phyloP scores from a whole-genome alignment of 2,329 filamentous ascomycete genomes.

The Teratosphaeria destructans region DNA sequence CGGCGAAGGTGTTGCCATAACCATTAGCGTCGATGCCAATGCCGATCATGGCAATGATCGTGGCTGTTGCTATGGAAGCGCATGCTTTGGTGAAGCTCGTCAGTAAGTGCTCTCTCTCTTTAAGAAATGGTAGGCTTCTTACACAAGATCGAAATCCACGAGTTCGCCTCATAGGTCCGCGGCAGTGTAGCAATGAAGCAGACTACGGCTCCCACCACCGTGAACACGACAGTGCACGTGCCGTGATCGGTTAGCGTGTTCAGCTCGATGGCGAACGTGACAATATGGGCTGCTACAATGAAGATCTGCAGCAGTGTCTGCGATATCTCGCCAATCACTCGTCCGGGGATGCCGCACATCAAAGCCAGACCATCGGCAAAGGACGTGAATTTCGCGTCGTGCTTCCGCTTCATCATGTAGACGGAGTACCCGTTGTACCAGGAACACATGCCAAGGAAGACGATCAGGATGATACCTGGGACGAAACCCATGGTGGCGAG shows the following conservation, averaged over 20 bases:
- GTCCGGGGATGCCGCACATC: conserved; percentile 47
- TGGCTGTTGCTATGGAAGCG: conserved; percentile 51
- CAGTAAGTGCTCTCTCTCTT: not conserved
- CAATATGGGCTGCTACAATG: conserved; percentile 59
- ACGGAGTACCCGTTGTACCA: conserved; percentile 53
- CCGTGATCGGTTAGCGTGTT: conserved; percentile 53
- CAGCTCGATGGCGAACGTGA: conserved; percentile 61
- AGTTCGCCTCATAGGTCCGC: conserved; percentile 52
- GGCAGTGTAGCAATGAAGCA: conserved; percentile 51
- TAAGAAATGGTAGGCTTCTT: conserved; percentile 12
- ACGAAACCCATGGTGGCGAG: conserved; percentile 40
- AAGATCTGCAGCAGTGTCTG: conserved; percentile 55
- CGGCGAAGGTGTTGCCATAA: conserved; percentile 25
- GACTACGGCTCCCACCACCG: conserved; percentile 47
- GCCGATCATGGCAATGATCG: conserved; percentile 55
- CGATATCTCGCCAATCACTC: conserved; percentile 51
- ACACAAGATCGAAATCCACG: conserved; percentile 52
- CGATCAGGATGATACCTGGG: conserved; percentile 41
- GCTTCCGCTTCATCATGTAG: conserved; percentile 46
- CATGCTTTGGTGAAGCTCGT: conserved; percentile 38
- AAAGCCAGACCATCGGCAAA: conserved; percentile 59
- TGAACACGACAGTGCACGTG: conserved; percentile 48
- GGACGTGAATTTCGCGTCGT: conserved; percentile 48
- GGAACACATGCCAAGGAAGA: conserved; percentile 43
- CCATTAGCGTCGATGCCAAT: conserved; percentile 44